Conservation (phyloP, 257 asterid species). For the Nyctanthes arbortristis region DNA sequence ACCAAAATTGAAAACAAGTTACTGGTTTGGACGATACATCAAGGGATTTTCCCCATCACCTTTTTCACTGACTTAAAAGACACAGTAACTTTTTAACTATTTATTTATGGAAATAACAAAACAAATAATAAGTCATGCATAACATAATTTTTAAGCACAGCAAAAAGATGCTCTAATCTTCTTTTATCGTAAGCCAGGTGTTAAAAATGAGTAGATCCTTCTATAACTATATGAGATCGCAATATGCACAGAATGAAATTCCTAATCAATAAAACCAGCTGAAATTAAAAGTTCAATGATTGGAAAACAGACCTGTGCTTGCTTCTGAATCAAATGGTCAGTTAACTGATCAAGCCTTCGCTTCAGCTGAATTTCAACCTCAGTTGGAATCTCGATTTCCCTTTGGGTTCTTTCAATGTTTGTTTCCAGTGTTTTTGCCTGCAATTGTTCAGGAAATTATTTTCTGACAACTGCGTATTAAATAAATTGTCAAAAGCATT, state of each 20-base stretch:
- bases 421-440: slow-evolving; percentile 75
- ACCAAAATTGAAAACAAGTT: not conserved
- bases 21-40: not conserved
- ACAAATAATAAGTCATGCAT: too few species aligned
- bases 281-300: slow-evolving; percentile 12
- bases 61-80: not conserved
- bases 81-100: not conserved
- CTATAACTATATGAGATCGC: not conserved
- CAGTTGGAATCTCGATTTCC: slow-evolving; percentile 71
- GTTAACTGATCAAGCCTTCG: slow-evolving; percentile 87
- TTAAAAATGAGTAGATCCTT: slow-evolving; percentile 1
- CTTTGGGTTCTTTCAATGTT: slow-evolving; percentile 63
- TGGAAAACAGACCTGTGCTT: slow-evolving; percentile 73
- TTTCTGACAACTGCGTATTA: slow-evolving; percentile 12
- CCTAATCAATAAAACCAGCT: slow-evolving; percentile 1
- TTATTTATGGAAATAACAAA: too few species aligned
- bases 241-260: not conserved
- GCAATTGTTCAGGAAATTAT: slow-evolving; percentile 21
- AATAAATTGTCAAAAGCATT: not conserved
- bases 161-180: slow-evolving; percentile 7
- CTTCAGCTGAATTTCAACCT: slow-evolving; percentile 90
- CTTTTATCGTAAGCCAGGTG: not conserved
- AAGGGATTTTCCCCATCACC: not conserved
- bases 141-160: not conserved
- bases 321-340: slow-evolving; percentile 90